Conservation (phyloP, 768 basidiomycete species). For the Suillus cothurnatus region DNA sequence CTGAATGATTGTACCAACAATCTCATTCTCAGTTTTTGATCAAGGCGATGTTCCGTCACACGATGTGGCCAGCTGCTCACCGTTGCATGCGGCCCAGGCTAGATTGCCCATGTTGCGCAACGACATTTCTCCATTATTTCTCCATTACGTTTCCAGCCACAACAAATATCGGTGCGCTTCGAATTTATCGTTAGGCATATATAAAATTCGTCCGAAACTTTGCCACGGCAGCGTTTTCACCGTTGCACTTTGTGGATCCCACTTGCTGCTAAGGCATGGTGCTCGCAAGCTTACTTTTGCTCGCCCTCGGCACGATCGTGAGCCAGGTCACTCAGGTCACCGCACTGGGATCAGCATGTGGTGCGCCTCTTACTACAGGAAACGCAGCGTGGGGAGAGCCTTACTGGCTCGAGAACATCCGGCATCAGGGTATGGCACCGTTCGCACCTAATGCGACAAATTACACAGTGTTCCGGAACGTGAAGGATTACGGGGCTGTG, state of each 20-base stretch:
- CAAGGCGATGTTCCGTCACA: background rate
- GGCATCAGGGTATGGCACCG: constrained; percentile 65
- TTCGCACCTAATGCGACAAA: constrained; percentile 52
- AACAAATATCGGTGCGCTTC: background rate
- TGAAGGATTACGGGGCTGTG: constrained; percentile 55
- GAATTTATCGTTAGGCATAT: background rate
- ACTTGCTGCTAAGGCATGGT: background rate
- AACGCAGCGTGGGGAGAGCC: constrained; percentile 53
- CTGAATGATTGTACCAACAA: background rate
- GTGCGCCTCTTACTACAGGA: constrained; percentile 29
- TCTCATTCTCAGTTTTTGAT: background rate
- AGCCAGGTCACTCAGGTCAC: background rate
- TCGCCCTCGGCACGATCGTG: background rate
- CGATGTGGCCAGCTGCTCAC: background rate
- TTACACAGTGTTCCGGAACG: constrained; percentile 75
- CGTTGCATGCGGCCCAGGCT: background rate
- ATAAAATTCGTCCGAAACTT: background rate
- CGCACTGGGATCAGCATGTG: constrained; percentile 40
- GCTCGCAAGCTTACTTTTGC: background rate
- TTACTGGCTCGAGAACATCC: constrained; percentile 70
- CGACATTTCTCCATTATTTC: background rate
- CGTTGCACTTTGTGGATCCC: background rate
- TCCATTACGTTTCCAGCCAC: background rate
- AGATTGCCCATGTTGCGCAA: background rate
- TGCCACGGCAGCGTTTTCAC: background rate